Conservation (phyloP, 1,139 yeast species). For the Yamadazyma atlantica region DNA sequence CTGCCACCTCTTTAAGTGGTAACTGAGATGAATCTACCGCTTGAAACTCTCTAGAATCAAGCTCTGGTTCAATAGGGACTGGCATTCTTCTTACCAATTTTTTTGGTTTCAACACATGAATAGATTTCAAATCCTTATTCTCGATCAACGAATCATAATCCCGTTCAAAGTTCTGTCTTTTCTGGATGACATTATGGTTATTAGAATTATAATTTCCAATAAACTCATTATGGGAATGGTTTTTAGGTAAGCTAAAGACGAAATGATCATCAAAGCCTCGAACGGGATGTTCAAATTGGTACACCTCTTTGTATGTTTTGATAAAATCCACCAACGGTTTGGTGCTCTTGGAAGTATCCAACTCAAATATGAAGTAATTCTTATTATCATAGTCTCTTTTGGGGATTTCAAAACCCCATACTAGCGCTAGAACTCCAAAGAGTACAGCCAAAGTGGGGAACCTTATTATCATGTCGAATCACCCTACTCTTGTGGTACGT, state of each 20-base stretch:
- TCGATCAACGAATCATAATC: slow-evolving; percentile 28
- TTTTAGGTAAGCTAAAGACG: slow-evolving; percentile 56
- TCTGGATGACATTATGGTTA: slow-evolving; percentile 23
- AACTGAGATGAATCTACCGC: slow-evolving; percentile 50
- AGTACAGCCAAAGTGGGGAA: slow-evolving; percentile 3
- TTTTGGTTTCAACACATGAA: slow-evolving; percentile 53
- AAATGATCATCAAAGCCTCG: slow-evolving; percentile 59
- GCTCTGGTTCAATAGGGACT: slow-evolving; percentile 23
- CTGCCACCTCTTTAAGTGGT: slow-evolving; percentile 42
- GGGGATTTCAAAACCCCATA: slow-evolving; percentile 19
- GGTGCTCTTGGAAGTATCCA: slow-evolving; percentile 32
- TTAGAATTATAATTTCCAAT: slow-evolving; percentile 41
- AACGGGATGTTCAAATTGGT: slow-evolving; percentile 56
- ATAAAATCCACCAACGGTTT: slow-evolving; percentile 33
- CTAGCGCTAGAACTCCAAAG: slow-evolving; percentile 5
- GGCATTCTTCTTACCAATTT: slow-evolving; percentile 47
- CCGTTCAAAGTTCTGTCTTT: slow-evolving; percentile 26
- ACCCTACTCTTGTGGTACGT: too few relatives aligned
- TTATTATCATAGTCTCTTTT: slow-evolving; percentile 37
- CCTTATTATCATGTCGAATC: slow-evolving; percentile 3
- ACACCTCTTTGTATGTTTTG: slow-evolving; percentile 31
- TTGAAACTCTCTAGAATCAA: slow-evolving; percentile 12
- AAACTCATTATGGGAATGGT: slow-evolving; percentile 30
- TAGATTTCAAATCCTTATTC: slow-evolving; percentile 35
- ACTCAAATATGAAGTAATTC: slow-evolving; percentile 60